Base-by-base conservation (phyloP, 2,329 filamentous ascomycete genomes). In the Ilyonectria robusta region DNA sequence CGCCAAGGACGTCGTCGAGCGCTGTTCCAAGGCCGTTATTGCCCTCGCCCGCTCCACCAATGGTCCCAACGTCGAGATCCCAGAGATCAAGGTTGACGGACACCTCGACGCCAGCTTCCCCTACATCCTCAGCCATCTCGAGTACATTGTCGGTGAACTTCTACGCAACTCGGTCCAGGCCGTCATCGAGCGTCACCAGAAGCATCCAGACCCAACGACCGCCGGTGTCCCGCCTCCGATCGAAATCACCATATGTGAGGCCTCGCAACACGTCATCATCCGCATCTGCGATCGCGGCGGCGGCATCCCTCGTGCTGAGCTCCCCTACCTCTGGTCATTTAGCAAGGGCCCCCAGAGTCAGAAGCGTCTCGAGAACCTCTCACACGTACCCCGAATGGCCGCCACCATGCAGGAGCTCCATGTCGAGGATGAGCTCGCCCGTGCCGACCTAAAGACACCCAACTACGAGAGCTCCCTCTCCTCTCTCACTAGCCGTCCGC, bases 121-220 rank as follows among this genome's bases (percentile, higher is more conserved):
- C 1, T 99, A 98, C 77, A 98, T 99, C 70, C 88, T 97, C 58
- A 96, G 92, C 77, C 96, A 98, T 79, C 88, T 99, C 58, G 95
- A 99, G 82, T 99, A 99, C 81, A 98, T 99, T 74, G 89, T 99
- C 64, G 95, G 96, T 58, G 96, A 99, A 83, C 90, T 99, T 23
- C 86, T 99, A 26, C 92, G 96, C 42, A 99, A 99, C 82, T 97
- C 94, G 0, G 93, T 99, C 17, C 95, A 98, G 81, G 95, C 95
- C 21, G 91, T 96, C 42, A 92, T 97, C 67, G 95, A 98, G 77
- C 88, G 89, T 71, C 89, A 91, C 65, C 83, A 86, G 58, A 84
- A 84, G 61, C 78, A 77, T 19, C 70, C 70, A 3, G 71, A 76
- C 46, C 66, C 68, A 2, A 54, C 62, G 2, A 56, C 67, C 66